phyloP scores from a whole-genome alignment of 768 basidiomycete genomes.

The Strobilomyces dryophilus region DNA sequence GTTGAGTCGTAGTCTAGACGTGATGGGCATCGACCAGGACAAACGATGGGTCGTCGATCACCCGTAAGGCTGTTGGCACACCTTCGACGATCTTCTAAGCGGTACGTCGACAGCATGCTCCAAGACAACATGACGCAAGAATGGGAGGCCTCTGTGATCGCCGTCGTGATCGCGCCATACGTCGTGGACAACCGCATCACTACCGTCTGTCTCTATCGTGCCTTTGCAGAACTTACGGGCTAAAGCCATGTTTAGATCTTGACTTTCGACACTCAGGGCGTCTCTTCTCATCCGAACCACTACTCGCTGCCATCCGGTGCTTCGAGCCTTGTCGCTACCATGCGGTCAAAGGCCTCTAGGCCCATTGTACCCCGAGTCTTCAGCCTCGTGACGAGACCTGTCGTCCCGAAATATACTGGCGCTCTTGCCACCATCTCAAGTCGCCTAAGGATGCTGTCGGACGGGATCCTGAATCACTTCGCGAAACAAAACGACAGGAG shows the following conservation, averaged over 20 bases:
- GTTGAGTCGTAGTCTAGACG: slow-evolving; percentile 56
- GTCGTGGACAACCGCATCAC: slow-evolving; percentile 56
- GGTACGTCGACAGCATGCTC: slow-evolving; percentile 44
- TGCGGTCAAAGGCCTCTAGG: slow-evolving; percentile 28
- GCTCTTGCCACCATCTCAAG: slow-evolving; percentile 46
- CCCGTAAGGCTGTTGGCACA: slow-evolving; percentile 47
- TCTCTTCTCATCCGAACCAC: slow-evolving; percentile 90
- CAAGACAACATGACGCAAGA: slow-evolving; percentile 66
- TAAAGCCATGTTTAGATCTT: slow-evolving; percentile 52
- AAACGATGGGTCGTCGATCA: slow-evolving; percentile 63
- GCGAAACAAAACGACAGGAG: background rate
- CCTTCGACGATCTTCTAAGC: slow-evolving; percentile 8
- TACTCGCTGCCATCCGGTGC: slow-evolving; percentile 60
- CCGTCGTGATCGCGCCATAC: slow-evolving; percentile 54
- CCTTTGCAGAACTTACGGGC: background rate
- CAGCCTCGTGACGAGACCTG: slow-evolving; percentile 55
- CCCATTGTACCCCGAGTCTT: slow-evolving; percentile 42
- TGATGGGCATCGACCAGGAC: slow-evolving; percentile 56
- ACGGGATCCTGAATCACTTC: slow-evolving; percentile 3
- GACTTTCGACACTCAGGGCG: slow-evolving; percentile 74
- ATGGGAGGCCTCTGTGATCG: slow-evolving; percentile 64
- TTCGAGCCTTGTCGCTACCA: slow-evolving; percentile 37
- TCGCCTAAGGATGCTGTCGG: slow-evolving; percentile 40
- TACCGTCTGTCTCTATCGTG: slow-evolving; percentile 42
- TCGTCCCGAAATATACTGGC: slow-evolving; percentile 58